Percentiles rank a stretch among this genome's conserved stretches.
Conservation (phyloP, 2,329 filamentous ascomycete species). For the Fusarium nisikadoi region DNA sequence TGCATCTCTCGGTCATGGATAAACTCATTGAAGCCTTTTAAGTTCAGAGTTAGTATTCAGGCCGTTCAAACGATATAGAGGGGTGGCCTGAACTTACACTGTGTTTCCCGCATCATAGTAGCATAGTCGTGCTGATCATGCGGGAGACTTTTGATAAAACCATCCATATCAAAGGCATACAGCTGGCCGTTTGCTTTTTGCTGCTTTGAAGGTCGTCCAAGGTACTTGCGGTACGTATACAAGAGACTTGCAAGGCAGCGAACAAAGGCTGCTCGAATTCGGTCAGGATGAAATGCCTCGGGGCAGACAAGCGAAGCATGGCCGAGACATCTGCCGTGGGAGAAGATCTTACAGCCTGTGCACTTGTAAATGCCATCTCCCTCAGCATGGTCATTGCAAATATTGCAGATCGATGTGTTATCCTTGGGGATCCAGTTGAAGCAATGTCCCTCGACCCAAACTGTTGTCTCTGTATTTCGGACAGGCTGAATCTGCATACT, state of each 20-base stretch:
- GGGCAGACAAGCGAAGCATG: constrained; percentile 73
- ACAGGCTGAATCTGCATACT: constrained; percentile 84
- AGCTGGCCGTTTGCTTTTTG: constrained; percentile 70
- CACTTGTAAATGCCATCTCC: constrained; percentile 81
- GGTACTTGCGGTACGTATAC: constrained; percentile 73
- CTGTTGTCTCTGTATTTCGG: constrained; percentile 78
- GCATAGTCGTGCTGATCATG: constrained; percentile 74
- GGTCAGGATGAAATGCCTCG: constrained; percentile 69
- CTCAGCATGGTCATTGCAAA: constrained; percentile 80
- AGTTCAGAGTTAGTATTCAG: constrained; percentile 13
- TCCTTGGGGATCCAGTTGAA: constrained; percentile 74
- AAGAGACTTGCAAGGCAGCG: constrained; percentile 73
- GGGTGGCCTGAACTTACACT: constrained; percentile 61
- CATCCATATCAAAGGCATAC: constrained; percentile 73
- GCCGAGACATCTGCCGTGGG: constrained; percentile 70
- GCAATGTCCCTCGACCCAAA: constrained; percentile 89
- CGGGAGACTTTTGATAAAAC: constrained; percentile 71
- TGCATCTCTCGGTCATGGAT: constrained; percentile 82
- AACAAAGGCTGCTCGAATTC: constrained; percentile 71
- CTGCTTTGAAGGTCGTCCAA: constrained; percentile 68
- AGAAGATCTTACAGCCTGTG: constrained; percentile 67
- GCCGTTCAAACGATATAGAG: neutral
- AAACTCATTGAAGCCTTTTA: constrained; percentile 77
- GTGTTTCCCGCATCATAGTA: constrained; percentile 72
- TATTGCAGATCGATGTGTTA: constrained; percentile 69